Conservation (phyloP, 169 alveolate species). For the Plasmodium relictum region DNA sequence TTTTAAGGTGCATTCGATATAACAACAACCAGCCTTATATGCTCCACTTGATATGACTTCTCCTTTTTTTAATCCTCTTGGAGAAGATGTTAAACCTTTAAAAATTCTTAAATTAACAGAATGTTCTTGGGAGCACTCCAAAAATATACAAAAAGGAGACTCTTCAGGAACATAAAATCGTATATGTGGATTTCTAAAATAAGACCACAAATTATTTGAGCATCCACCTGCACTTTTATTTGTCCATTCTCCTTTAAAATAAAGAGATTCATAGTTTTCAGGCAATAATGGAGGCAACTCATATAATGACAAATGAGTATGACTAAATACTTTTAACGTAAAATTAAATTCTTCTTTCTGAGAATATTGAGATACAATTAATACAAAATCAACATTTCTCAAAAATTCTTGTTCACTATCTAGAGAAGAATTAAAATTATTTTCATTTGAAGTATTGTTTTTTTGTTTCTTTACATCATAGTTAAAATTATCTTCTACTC, state of each 20-base stretch:
- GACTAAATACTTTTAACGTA: conserved; percentile 79
- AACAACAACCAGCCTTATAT: conserved; percentile 86
- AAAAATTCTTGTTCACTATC: conserved; percentile 59
- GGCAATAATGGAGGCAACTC: conserved; percentile 81
- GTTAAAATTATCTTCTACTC: conserved; percentile 15
- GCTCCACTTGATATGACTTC: conserved; percentile 84
- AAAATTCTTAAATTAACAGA: conserved; percentile 89
- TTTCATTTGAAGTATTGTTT: not conserved
- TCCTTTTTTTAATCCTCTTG: conserved; percentile 83
- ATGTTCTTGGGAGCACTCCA: conserved; percentile 83
- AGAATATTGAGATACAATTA: conserved; percentile 80
- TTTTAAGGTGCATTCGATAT: conserved; percentile 66
- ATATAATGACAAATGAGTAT: conserved; percentile 65
- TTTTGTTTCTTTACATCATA: conserved; percentile 1
- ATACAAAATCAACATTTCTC: conserved; percentile 77
- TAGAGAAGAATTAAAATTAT: not conserved
- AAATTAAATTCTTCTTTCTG: conserved; percentile 82
- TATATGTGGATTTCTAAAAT: conserved; percentile 87
- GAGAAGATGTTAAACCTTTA: conserved; percentile 84
- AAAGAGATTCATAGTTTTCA: conserved; percentile 44
- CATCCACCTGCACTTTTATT: conserved; percentile 86
- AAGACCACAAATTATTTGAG: conserved; percentile 85
- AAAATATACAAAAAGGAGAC: conserved; percentile 76
- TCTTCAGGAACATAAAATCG: conserved; percentile 81
- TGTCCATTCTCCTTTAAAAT: conserved; percentile 82